Evolutionary conservation across 139 green algal genomes (phyloP).

Genomic region (Micractinium conductrix): DNA sequence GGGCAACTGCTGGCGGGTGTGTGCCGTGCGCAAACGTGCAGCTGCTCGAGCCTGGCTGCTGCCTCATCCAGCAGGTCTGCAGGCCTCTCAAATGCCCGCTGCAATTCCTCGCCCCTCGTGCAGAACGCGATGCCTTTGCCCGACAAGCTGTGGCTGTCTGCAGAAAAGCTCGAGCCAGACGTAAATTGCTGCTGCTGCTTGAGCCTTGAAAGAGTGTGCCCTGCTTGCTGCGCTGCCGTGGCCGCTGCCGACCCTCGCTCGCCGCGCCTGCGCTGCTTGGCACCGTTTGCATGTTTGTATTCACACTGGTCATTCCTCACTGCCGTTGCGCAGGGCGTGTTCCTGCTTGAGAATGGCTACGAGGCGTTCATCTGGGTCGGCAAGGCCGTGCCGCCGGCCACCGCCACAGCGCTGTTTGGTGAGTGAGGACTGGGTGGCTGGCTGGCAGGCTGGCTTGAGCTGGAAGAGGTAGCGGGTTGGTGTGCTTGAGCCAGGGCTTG

Average conservation of each 20-base stretch:
- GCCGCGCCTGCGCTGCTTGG: no score
- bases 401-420: conserved; percentile 68
- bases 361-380: conserved; percentile 60
- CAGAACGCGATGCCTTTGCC: conserved; percentile 33
- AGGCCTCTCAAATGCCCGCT: background rate
- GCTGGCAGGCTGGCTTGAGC: background rate
- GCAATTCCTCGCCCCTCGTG: background rate
- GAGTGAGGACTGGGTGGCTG: background rate
- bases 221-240: no score
- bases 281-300: no score
- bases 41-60: background rate
- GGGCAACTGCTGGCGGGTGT: background rate
- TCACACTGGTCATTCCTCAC: no score
- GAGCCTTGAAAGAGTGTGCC: no score
- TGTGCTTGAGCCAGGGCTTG: no score
- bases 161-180: conserved; percentile 68
- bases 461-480: no score
- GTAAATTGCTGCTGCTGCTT: no score
- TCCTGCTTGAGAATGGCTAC: conserved; percentile 85
- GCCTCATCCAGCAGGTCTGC: background rate
- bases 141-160: conserved; percentile 48
- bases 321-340: conserved; percentile 80
- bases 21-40: background rate
- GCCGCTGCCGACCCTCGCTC: no score
- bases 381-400: conserved; percentile 26